Evolutionary conservation across 1,284 basidiomycete species (phyloP).

Genomic region (Anthracocystis setariae): DNA sequence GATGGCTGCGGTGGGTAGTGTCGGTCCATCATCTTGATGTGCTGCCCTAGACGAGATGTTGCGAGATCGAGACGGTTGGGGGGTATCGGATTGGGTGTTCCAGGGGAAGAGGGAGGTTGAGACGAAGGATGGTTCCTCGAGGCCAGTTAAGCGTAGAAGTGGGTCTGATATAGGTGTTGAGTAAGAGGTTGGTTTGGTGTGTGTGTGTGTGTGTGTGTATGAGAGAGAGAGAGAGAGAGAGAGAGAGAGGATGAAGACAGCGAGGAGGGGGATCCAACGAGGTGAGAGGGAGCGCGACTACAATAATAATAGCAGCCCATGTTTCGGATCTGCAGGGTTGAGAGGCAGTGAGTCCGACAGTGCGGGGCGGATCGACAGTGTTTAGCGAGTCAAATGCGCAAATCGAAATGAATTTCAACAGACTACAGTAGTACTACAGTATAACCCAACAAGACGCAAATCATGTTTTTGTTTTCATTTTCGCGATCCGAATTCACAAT

Average conservation of each 20-base stretch:
- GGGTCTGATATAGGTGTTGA: neutral
- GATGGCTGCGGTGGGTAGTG: conserved; percentile 24
- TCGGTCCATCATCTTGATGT: conserved; percentile 23
- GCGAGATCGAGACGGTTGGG: too few species aligned
- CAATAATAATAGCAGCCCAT: neutral
- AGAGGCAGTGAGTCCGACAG: neutral
- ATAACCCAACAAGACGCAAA: too few species aligned
- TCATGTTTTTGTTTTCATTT: too few species aligned
- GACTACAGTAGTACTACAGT: too few species aligned
- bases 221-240: too few species aligned
- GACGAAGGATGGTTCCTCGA: too few species aligned
- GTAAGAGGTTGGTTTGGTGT: conserved; percentile 23
- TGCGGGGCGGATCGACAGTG: conserved; percentile 21
- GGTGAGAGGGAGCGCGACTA: neutral
- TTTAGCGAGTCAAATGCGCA: neutral
- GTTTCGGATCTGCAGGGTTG: conserved; percentile 6
- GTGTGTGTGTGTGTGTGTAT: conserved; percentile 5
- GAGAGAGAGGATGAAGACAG: neutral
- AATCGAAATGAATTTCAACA: conserved; percentile 1
- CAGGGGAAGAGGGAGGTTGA: too few species aligned
- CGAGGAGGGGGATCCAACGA: neutral
- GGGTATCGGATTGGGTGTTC: too few species aligned
- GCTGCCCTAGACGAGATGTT: too few species aligned
- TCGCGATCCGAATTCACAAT: too few species aligned
- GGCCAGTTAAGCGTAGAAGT: too few species aligned